Evolutionary conservation across 108 stramenopile genomes (phyloP), one percentile per base, ranked within the genome.

Genomic region (Stephanodiscus minutulus): DNA sequence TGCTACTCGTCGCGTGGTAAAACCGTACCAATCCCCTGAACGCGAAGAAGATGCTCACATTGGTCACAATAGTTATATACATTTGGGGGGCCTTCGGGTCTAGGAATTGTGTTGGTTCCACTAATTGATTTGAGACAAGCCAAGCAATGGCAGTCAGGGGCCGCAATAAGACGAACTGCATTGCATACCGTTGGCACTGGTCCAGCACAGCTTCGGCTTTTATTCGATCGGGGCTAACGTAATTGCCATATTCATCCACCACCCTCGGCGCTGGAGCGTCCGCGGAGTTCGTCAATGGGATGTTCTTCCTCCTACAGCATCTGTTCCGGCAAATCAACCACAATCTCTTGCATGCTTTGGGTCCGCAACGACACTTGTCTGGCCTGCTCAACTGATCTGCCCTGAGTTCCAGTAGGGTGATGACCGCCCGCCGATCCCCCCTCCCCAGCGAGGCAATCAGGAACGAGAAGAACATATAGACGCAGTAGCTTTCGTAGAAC

Each of bases 21-120:
- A 96, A 94, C 39, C 88, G 85, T 21, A 96, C 79, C 36, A 96
- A 66, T 10, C 96, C 96, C n/a, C 67, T 77, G 72, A 96, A 94
- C 9, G 93, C 93, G 49, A 90, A 85, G 62, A 92, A 91, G 18
- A 96, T 88, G 20, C 87, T 87, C 22, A 91, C 58, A 67, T 96
- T 96, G 20, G 77, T 83, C 13, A 91, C 64, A 80, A 96, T 85
- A 31, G 87, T 78, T 21, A 93, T 67, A 46, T 85, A 89, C 33
- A 96, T 75, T 25, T 77, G 64, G 3, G 89, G 87, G 29, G 80
- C 80, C 49, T 64, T 75, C 55, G 70, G 76, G 37, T 81, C 80
- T 3, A 76, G 27, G 48, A 74, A 66, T 31, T 64, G 53, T 25
- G 49, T 61, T 8, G 78, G 78, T 46, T 76, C 64, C 11, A 72